Evolutionary conservation across 257 asterid species (phyloP).

Genomic region (Capsicum rhomboideum): DNA sequence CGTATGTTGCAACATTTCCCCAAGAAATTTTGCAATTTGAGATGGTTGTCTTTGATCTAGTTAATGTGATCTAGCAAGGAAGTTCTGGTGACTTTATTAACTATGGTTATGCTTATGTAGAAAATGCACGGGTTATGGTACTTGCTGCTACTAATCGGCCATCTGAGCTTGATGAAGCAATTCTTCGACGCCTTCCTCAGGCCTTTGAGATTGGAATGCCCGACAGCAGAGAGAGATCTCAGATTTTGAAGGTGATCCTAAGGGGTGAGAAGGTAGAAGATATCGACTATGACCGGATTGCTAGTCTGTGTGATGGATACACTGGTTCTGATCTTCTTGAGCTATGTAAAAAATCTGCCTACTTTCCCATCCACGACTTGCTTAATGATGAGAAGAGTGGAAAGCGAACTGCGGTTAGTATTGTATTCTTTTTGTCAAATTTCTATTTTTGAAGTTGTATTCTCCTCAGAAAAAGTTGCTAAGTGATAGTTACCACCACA

Average conservation of each 20-base stretch:
- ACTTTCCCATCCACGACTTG: constrained; percentile 72
- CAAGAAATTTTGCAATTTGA: background rate
- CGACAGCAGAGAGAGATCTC: constrained; percentile 52
- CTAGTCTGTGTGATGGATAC: constrained; percentile 68
- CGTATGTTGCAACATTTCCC: background rate
- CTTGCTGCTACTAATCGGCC: constrained; percentile 98
- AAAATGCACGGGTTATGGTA: constrained; percentile 86
- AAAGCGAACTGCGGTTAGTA: constrained; percentile 40
- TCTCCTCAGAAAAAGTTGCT: background rate
- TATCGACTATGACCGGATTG: constrained; percentile 57
- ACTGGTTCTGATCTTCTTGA: constrained; percentile 95
- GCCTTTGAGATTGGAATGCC: constrained; percentile 90
- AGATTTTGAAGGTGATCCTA: constrained; percentile 72
- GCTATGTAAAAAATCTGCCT: constrained; percentile 90
- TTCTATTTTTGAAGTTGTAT: background rate
- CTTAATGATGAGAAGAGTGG: constrained; percentile 72
- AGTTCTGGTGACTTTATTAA: constrained; percentile 5
- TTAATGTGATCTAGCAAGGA: background rate
- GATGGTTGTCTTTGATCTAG: background rate
- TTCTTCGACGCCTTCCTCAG: constrained; percentile 92
- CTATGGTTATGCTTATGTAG: constrained; percentile 24
- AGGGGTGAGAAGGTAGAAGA: constrained; percentile 68
- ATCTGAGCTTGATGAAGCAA: constrained; percentile 97
- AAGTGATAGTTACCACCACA: background rate
- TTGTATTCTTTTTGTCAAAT: background rate